phyloP scores from a whole-genome alignment of 2,329 filamentous ascomycete species.

The Neocucurbitaria cava region DNA sequence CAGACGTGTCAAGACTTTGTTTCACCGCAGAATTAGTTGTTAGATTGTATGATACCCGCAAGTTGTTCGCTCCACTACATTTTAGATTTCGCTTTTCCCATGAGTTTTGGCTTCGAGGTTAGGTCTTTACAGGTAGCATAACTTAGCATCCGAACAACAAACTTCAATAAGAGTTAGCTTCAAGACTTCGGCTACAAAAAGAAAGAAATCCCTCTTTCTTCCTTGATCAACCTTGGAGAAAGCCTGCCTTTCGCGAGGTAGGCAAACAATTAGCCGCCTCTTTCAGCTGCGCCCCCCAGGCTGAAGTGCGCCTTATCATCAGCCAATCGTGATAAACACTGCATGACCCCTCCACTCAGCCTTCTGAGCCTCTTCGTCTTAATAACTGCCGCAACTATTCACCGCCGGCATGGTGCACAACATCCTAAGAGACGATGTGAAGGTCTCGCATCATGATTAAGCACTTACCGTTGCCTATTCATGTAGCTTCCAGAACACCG shows the following conservation, averaged over 20 bases:
- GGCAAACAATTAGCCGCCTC: neutral
- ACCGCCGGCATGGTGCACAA: neutral
- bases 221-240: neutral
- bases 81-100: too few relatives aligned
- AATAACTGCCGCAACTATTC: neutral
- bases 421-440: neutral
- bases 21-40: too few relatives aligned
- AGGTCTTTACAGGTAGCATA: too few relatives aligned
- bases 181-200: neutral
- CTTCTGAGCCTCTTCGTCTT: neutral
- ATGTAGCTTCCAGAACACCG: neutral
- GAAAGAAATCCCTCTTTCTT: neutral
- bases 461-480: neutral
- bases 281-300: neutral
- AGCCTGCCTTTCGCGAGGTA: neutral
- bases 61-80: too few relatives aligned
- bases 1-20: too few relatives aligned
- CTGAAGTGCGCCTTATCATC: neutral
- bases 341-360: neutral
- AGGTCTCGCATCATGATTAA: neutral
- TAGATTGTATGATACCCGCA: too few relatives aligned
- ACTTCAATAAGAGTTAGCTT: too few relatives aligned
- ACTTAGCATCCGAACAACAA: too few relatives aligned
- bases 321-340: neutral
- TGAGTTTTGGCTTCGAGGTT: too few relatives aligned